Evolutionary conservation across 352 stramenopile species (phyloP).

Genomic region (Paralagenidium karlingii): DNA sequence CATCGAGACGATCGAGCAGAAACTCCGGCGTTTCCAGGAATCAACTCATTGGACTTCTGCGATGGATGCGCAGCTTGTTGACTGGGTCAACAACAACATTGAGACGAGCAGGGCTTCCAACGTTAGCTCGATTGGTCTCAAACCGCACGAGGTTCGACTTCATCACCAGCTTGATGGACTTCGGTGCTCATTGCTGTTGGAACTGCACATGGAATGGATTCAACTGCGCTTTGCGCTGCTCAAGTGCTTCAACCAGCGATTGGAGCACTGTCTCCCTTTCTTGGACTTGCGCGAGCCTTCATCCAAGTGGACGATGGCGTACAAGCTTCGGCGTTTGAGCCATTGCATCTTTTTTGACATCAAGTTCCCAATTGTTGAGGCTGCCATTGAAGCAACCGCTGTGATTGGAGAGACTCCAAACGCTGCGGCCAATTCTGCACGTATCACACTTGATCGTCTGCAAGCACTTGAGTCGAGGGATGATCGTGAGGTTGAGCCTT

Average conservation of each 20-base stretch:
- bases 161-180: conserved; percentile 56
- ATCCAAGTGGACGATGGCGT: conserved; percentile 60
- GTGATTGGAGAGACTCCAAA: conserved; percentile 29
- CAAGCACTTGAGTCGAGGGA: conserved; percentile 80
- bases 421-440: conserved; percentile 48
- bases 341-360: conserved; percentile 84
- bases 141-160: conserved; percentile 56
- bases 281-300: conserved; percentile 64
- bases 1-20: conserved; percentile 20
- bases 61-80: conserved; percentile 77
- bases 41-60: conserved; percentile 25
- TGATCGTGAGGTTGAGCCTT: conserved; percentile 77
- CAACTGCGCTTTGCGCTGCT: conserved; percentile 69
- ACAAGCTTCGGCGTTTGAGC: conserved; percentile 51
- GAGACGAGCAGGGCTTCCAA: conserved; percentile 21
- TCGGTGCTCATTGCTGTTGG: conserved; percentile 53
- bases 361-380: conserved; percentile 69
- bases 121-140: conserved; percentile 15
- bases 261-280: conserved; percentile 53
- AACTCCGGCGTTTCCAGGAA: conserved; percentile 9
- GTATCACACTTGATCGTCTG: conserved; percentile 76
- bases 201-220: conserved; percentile 34
- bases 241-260: conserved; percentile 68
- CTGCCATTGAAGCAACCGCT: conserved; percentile 63
- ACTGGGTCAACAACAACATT: conserved; percentile 78